Evolutionary conservation across 192 early-diverging fungal species (phyloP), one percentile per base, ranked within the genome.

Genomic region (Backusella westeae): DNA sequence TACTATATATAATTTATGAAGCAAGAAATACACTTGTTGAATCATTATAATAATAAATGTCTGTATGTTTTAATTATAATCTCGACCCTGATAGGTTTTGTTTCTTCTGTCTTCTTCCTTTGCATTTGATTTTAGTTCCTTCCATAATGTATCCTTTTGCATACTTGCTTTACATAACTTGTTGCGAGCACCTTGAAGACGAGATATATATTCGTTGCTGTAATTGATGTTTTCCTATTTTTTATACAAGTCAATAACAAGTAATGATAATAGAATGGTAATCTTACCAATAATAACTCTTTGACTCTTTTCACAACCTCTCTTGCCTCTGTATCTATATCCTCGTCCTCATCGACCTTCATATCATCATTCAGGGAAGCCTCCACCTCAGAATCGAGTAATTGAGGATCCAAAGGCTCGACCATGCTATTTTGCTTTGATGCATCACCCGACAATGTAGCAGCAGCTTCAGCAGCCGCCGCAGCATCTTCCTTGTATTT

Each of bases 211-310:
- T 72, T 89, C 87, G 53, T 88, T 88, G 71, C 86, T 89, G 63
- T 81, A 86, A 69, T 86, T 89, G 69, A 90, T 85, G 26, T 88
- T 85, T 75, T 89, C 90, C 88, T 91, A 80, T 34, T 39, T 32
- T 23, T 35, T 21, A 34, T 71, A 44, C 39, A 39, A 35, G 17
- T 35, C 14, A 39, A 77, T 39, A 39, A 39, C 38, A 39, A 39
- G 10, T 12, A 39, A 12, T 39, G 10, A 9, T 39, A 3, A 39
- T 39, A 39, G 9, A 39, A 39, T 39, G 38, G 32, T 3, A 3
- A 32, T 32, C 32, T 32, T 63, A 81, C 80, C 73, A 78, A 39
- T 49, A 81, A 38, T 53, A 81, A 49, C 35, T 81, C 80, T 21
- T 74, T 77, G 4, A 81, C 80, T 66, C 59, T 59, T 26, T 68